A percentile compares a stretch with the other conserved stretches of the same genome.
These are phyloP conservation scores for Nothophoma quercina DNA, from an alignment of 2,329 filamentous ascomycete genomes.

Conservation along the genomic window DNA sequence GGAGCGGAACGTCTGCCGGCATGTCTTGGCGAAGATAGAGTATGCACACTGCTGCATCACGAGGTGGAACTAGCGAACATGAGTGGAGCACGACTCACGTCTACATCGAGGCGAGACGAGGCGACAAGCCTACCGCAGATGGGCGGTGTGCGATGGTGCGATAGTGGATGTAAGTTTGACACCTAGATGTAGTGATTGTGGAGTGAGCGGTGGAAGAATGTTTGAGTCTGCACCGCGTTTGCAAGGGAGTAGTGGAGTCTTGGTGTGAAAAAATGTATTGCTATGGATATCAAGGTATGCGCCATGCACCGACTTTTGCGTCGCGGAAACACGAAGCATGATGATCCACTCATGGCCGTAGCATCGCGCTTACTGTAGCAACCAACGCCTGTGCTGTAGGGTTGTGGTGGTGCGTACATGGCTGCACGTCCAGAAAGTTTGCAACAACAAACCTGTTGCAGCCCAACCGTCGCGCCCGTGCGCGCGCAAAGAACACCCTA, in stretches of 20 bases:
- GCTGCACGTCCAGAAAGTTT: conserved; percentile 11
- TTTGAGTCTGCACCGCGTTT: too few species aligned
- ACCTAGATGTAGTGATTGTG: not conserved
- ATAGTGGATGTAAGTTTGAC: not conserved
- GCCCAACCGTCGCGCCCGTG: conserved; percentile 28
- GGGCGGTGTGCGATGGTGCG: conserved; percentile 9
- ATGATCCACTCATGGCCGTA: conserved; percentile 10
- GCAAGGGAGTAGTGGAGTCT: conserved; percentile 7
- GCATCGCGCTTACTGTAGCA: conserved; percentile 11
- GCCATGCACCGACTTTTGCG: conserved; percentile 6
- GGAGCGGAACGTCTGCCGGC: conserved; percentile 22
- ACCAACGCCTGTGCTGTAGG: conserved; percentile 18
- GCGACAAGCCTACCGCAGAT: conserved; percentile 11
- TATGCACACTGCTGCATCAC: conserved; percentile 11
- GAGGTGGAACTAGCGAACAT: conserved; percentile 1
- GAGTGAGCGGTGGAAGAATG: conserved; percentile 4
- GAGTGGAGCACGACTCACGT: conserved; percentile 15
- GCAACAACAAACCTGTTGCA: conserved; percentile 20
- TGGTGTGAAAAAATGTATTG: conserved; percentile 10
- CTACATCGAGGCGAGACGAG: not conserved
- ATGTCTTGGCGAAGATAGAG: conserved; percentile 20
- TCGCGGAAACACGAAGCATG: not conserved
- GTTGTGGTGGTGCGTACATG: conserved; percentile 5
- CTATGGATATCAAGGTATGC: conserved; percentile 13
- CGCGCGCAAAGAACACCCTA: conserved; percentile 19